These are phyloP conservation scores for Cornus florida DNA, from an alignment of 148 eudicot species.

Conservation along the genomic window DNA sequence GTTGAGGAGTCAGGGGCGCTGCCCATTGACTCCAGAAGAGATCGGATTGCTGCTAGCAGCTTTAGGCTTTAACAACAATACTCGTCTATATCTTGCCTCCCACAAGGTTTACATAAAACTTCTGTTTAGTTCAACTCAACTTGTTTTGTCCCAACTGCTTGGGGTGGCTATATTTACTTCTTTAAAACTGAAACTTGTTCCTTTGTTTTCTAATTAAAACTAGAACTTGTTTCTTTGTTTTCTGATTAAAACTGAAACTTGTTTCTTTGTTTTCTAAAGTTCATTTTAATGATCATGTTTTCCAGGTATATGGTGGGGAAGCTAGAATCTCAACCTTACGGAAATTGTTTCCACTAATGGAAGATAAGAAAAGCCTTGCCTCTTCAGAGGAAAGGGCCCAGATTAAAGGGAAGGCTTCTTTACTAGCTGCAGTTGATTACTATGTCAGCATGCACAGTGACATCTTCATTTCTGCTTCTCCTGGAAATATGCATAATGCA, in stretches of 20 bases:
- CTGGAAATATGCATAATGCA: slow-evolving; percentile 99
- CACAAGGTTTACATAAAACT: slow-evolving; percentile 62
- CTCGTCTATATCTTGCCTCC: slow-evolving; percentile 93
- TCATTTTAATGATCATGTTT: background rate
- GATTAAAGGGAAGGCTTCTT: slow-evolving; percentile 90
- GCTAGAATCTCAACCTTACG: slow-evolving; percentile 72
- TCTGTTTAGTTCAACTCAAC: background rate
- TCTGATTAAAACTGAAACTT: background rate
- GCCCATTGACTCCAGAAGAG: slow-evolving; percentile 98
- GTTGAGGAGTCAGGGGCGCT: slow-evolving; percentile 87
- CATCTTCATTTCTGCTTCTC: slow-evolving; percentile 95
- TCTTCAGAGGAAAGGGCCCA: slow-evolving; percentile 69
- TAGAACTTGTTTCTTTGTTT: background rate
- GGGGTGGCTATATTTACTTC: background rate
- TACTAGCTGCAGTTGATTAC: slow-evolving; percentile 92
- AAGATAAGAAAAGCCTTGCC: slow-evolving; percentile 91
- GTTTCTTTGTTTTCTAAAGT: background rate
- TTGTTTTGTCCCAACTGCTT: background rate
- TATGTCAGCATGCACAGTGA: slow-evolving; percentile 96
- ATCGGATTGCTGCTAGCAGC: slow-evolving; percentile 91
- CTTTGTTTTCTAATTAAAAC: background rate
- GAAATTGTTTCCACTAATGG: slow-evolving; percentile 78
- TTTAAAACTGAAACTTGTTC: background rate
- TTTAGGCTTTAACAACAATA: slow-evolving; percentile 84
- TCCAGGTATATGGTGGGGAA: slow-evolving; percentile 88